phyloP scores from a whole-genome alignment of 2,329 filamentous ascomycete species.

The Trichoderma oligosporum region DNA sequence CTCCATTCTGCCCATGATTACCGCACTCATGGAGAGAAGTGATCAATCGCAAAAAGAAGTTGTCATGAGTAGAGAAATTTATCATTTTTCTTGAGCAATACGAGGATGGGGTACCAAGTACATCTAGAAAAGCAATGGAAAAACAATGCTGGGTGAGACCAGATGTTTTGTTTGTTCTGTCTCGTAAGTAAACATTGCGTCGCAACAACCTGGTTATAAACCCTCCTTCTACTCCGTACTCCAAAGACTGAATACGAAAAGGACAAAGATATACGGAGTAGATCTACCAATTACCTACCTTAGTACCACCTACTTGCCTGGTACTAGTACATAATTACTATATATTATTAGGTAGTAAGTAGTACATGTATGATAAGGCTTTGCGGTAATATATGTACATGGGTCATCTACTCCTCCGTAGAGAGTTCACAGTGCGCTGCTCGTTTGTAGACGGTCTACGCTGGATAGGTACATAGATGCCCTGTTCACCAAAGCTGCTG shows the following conservation, averaged over 20 bases:
- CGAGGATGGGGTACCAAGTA: neutral
- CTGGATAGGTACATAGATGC: too few relatives aligned
- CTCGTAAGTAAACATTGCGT: neutral
- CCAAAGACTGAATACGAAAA: too few relatives aligned
- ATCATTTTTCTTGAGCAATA: too few relatives aligned
- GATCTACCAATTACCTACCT: too few relatives aligned
- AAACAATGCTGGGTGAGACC: neutral
- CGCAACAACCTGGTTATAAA: conserved; percentile 4
- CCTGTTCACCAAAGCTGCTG: too few relatives aligned
- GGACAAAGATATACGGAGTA: neutral
- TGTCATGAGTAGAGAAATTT: neutral
- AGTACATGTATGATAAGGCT: conserved; percentile 2
- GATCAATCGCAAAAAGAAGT: conserved; percentile 16
- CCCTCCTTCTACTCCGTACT: too few relatives aligned
- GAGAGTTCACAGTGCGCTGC: conserved; percentile 9
- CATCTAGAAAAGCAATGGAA: neutral
- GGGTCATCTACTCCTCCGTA: neutral
- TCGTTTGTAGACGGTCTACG: neutral
- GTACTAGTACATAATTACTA: neutral
- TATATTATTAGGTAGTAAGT: too few relatives aligned
- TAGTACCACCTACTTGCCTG: too few relatives aligned
- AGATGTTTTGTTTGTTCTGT: neutral
- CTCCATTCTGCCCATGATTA: neutral
- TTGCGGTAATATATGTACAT: conserved; percentile 3
- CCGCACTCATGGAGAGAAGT: neutral